These are phyloP conservation scores for Somion occarium DNA, from an alignment of 1,284 basidiomycete genomes.

Conservation along the genomic window DNA sequence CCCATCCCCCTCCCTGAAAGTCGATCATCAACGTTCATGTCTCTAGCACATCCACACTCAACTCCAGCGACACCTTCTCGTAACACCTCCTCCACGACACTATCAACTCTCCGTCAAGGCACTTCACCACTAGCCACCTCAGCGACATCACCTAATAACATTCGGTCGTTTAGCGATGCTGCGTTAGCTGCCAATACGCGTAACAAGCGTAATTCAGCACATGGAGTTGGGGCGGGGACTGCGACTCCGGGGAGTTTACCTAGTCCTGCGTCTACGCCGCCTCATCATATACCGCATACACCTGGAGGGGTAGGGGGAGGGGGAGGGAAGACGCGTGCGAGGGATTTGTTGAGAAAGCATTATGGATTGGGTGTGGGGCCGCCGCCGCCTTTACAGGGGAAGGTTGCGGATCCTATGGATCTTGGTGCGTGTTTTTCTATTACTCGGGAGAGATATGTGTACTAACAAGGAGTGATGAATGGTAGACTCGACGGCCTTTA, in stretches of 20 bases:
- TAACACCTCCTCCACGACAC: not conserved
- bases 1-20: too few relatives aligned
- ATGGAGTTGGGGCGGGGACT: not conserved
- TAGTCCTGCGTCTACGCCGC: slow-evolving; percentile 12
- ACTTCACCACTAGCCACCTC: not conserved
- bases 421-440: slow-evolving; percentile 43
- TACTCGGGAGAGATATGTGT: not conserved
- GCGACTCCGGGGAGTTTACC: not conserved
- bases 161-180: slow-evolving; percentile 7
- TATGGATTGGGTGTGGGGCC: slow-evolving; percentile 75
- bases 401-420: slow-evolving; percentile 72
- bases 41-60: not conserved
- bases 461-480: not conserved
- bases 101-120: not conserved
- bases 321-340: slow-evolving; percentile 55
- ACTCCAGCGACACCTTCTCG: not conserved
- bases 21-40: too few relatives aligned
- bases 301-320: slow-evolving; percentile 13
- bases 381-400: slow-evolving; percentile 49
- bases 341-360: slow-evolving; percentile 76
- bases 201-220: not conserved
- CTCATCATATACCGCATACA: too few relatives aligned
- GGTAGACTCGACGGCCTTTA: slow-evolving; percentile 75
- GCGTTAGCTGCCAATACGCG: not conserved
- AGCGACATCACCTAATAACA: slow-evolving; percentile 4